Base-by-base conservation (phyloP, 192 early-diverging fungal species). In the Coemansia sp. region DNA sequence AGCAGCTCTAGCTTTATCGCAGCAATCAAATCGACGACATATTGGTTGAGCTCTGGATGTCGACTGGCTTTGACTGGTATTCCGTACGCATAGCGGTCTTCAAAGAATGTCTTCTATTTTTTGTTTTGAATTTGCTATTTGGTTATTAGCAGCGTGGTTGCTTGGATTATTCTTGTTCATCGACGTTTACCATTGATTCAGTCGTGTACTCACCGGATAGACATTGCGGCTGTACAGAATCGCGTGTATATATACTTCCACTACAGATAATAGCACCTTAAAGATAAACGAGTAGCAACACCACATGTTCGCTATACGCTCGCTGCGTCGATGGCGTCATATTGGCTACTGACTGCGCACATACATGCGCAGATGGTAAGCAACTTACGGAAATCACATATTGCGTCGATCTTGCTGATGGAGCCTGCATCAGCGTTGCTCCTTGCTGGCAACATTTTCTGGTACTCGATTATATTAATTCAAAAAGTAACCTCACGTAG, bases 21-120 rank as follows among this genome's bases (percentile, higher is more conserved):
- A 6, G 43, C 35, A 2, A 87, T 76, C 5, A 76, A 69, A 41
- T 82, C 72, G 26, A 24, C 15, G 35, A 87, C 81, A 57, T 87
- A 85, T 24, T 56, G 57, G 67, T 79, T 84, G 41, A 87, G 76
- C 62, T 73, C 81, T 6, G 86, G 86, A 63, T 87, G 84, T 38
- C 72, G 66, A 26, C 78, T 79, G 60, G 78, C 78, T 41, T 85
- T 77, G 48, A 87, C 86, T 8, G 84, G 78, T 15, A 84, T 70
- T 21, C 83, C 77, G 45, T 78, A 84, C 20, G 82, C 83, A 34
- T 71, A 67, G 18, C 76, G 71, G 41, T 67, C 68, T 35, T 70
- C 81, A 69, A 87, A 87, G 51, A 85, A 60, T 41, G 73, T 43
- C 18, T 66, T 62, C 78, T 80, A 80, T 53, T 38, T 59, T 34